Percentiles rank a stretch among this genome's conserved stretches.
These are phyloP conservation scores for Immersiporthe knoxdaviesiana DNA, from an alignment of 2,329 filamentous ascomycete genomes.

Conservation along the genomic window DNA sequence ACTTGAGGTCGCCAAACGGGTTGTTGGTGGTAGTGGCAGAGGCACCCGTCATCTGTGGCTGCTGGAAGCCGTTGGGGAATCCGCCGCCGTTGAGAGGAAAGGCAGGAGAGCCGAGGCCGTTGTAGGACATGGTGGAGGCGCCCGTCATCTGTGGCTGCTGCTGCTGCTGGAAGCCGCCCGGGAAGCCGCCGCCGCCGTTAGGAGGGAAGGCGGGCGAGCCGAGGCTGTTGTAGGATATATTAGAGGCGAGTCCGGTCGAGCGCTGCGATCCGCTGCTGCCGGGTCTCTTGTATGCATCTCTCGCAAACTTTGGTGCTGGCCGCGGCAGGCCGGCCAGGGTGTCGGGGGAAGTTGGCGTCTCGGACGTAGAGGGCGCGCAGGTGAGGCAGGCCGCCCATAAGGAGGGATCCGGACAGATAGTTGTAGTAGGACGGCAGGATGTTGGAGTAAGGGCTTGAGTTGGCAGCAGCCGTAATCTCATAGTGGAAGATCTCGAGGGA, in stretches of 20 bases:
- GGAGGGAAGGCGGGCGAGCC: slow-evolving; percentile 32
- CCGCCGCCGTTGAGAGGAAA: slow-evolving; percentile 18
- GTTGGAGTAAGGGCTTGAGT: slow-evolving; percentile 60
- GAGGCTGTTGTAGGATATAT: slow-evolving; percentile 29
- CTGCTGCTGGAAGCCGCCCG: slow-evolving; percentile 20
- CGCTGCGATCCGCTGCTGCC: slow-evolving; percentile 40
- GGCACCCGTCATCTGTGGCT: slow-evolving; percentile 12
- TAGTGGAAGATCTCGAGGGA: slow-evolving; percentile 77
- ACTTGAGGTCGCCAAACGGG: slow-evolving; percentile 3
- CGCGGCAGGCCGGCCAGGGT: slow-evolving; percentile 72
- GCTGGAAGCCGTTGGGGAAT: slow-evolving; percentile 22
- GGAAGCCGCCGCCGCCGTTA: slow-evolving; percentile 19
- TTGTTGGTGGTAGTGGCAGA: neutral
- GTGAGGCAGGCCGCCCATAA: slow-evolving; percentile 73
- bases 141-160: slow-evolving; percentile 14
- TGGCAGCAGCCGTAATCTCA: slow-evolving; percentile 71
- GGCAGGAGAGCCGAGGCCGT: slow-evolving; percentile 31
- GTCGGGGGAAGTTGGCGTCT: slow-evolving; percentile 81
- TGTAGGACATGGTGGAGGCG: slow-evolving; percentile 29
- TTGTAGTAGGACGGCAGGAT: slow-evolving; percentile 72
- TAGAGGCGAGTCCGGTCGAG: slow-evolving; percentile 30
- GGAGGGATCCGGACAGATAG: slow-evolving; percentile 82
- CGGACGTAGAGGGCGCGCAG: slow-evolving; percentile 82
- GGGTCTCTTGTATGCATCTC: slow-evolving; percentile 40
- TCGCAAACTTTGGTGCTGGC: slow-evolving; percentile 53